Conservation (phyloP, 2,329 filamentous ascomycete genomes). For the Hysterium pulicare region DNA sequence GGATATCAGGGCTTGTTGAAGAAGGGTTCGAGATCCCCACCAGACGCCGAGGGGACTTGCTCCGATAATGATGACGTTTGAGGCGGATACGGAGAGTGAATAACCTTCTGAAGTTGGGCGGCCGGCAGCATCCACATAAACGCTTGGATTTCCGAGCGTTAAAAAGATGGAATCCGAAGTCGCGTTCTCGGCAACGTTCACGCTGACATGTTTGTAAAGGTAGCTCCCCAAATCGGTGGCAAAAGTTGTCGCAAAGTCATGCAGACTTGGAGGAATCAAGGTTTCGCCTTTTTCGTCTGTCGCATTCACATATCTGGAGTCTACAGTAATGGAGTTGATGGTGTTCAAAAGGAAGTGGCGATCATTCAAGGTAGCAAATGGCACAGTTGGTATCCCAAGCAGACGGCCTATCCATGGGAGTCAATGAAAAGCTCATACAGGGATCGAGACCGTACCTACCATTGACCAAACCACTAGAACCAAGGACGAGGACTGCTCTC, state of each 20-base stretch:
- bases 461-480: too few species aligned
- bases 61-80: conserved; percentile 33
- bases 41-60: conserved; percentile 39
- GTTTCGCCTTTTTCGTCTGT: conserved; percentile 50
- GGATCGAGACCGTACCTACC: too few species aligned
- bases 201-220: conserved; percentile 34
- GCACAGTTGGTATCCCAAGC: conserved; percentile 14
- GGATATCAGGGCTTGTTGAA: conserved; percentile 33
- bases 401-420: conserved; percentile 9
- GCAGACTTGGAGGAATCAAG: conserved; percentile 45
- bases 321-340: conserved; percentile 41
- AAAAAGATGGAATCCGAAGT: conserved; percentile 30
- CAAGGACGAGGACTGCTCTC: too few species aligned
- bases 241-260: conserved; percentile 45
- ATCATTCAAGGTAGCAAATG: conserved; percentile 7
- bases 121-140: conserved; percentile 44
- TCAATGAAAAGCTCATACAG: too few species aligned
- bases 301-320: conserved; percentile 39
- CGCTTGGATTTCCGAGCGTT: conserved; percentile 34
- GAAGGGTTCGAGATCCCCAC: conserved; percentile 42
- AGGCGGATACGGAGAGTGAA: conserved; percentile 30
- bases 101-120: conserved; percentile 46
- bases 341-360: conserved; percentile 8
- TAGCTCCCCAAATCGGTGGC: conserved; percentile 40
- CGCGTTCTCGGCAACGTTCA: conserved; percentile 27